Percentiles rank a stretch among this genome's conserved stretches.
phyloP scores from a whole-genome alignment of 2,329 filamentous ascomycete genomes.

The Botrytis paeoniae region DNA sequence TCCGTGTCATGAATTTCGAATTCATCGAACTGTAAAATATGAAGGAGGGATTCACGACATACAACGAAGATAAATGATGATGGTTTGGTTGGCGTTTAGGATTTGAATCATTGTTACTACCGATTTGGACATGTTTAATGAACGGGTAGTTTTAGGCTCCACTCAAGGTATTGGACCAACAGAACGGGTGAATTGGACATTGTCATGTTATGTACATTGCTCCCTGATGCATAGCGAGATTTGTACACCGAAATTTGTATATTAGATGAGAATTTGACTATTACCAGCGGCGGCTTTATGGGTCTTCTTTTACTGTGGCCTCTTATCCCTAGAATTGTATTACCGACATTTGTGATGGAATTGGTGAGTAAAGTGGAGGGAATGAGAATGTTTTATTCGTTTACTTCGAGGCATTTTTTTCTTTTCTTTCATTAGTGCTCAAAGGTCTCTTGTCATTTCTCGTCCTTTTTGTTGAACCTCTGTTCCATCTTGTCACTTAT shows the following conservation, averaged over 20 bases:
- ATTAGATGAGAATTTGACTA: not conserved
- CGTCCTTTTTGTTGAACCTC: too few relatives aligned
- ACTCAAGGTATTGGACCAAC: slow-evolving; percentile 5
- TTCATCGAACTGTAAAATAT: slow-evolving; percentile 2
- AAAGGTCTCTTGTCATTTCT: not conserved
- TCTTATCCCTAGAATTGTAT: not conserved
- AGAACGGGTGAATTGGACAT: not conserved
- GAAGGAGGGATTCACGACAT: not conserved
- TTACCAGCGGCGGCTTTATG: not conserved
- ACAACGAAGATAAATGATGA: slow-evolving; percentile 4
- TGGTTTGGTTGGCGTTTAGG: slow-evolving; percentile 3
- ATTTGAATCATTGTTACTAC: not conserved
- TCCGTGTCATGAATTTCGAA: not conserved
- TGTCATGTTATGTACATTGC: not conserved
- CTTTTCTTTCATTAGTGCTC: not conserved
- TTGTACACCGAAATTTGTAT: not conserved
- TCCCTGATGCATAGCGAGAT: not conserved
- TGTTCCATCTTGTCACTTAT: not conserved
- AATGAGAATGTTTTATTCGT: not conserved
- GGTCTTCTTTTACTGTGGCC: not conserved
- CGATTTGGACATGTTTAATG: slow-evolving; percentile 8
- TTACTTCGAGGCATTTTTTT: too few relatives aligned
- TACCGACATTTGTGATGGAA: not conserved
- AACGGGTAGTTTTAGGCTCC: not conserved
- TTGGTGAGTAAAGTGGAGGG: not conserved